phyloP scores from a whole-genome alignment of 106 monocot species.

The Dendrobium catenatum region DNA sequence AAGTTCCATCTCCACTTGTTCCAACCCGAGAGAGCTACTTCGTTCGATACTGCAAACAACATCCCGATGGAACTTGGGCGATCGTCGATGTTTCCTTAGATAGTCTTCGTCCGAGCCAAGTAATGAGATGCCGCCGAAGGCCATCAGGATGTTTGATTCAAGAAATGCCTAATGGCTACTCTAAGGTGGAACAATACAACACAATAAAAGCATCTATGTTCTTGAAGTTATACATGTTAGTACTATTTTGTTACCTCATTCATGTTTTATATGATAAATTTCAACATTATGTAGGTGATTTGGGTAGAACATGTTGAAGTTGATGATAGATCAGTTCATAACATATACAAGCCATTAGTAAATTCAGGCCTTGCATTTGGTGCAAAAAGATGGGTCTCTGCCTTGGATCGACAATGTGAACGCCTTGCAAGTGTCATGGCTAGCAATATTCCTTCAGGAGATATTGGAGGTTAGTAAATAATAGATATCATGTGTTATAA shows the following conservation, averaged over 20 bases:
- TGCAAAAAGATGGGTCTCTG: conserved; percentile 77
- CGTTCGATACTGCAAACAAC: conserved; percentile 91
- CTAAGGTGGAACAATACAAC: conserved; percentile 39
- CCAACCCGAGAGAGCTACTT: conserved; percentile 83
- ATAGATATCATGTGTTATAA: no score
- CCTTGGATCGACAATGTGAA: conserved; percentile 79
- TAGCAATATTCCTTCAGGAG: conserved; percentile 71
- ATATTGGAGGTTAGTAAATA: conserved; percentile 43
- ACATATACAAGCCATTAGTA: conserved; percentile 67
- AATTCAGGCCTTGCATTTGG: conserved; percentile 92
- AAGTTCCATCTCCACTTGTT: conserved; percentile 88
- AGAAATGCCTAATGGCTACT: conserved; percentile 99
- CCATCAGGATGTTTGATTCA: conserved; percentile 91
- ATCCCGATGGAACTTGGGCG: conserved; percentile 85
- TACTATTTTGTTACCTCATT: no score
- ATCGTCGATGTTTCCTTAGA: conserved; percentile 94
- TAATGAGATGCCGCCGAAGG: conserved; percentile 55
- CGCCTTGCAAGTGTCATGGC: conserved; percentile 91
- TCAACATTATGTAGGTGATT: conserved; percentile 36
- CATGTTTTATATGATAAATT: not conserved
- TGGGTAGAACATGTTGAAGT: conserved; percentile 97
- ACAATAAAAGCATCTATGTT: not conserved
- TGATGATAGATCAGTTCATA: conserved; percentile 83
- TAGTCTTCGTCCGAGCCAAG: conserved; percentile 53
- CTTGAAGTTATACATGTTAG: not conserved